These are phyloP conservation scores for Neltuma alba DNA, from an alignment of 306 rosid species.

Conservation along the genomic window DNA sequence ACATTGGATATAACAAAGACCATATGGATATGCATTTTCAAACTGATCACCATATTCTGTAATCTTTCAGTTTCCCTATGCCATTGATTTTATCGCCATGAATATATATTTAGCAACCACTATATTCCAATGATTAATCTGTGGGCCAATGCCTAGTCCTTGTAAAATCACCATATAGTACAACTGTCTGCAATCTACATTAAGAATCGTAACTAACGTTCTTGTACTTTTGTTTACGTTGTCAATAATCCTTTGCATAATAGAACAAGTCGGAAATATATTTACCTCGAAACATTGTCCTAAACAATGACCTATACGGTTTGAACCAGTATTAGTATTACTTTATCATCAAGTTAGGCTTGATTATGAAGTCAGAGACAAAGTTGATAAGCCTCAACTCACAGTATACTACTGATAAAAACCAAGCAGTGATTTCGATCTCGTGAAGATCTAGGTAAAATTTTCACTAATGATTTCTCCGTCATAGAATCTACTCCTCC, in stretches of 20 bases:
- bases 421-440: slow-evolving; percentile 14
- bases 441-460: slow-evolving; percentile 27
- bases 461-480: slow-evolving; percentile 30
- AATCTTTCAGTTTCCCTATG: background rate
- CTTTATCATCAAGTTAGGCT: background rate
- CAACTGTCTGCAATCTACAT: background rate
- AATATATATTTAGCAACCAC: slow-evolving; percentile 14
- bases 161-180: background rate
- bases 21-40: background rate
- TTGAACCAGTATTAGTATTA: no score
- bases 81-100: slow-evolving; percentile 33
- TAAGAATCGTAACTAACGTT: slow-evolving; percentile 31
- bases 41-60: background rate
- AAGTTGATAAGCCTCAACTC: background rate
- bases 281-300: background rate
- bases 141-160: background rate
- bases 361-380: background rate
- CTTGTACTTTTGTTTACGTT: background rate
- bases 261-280: background rate
- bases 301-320: background rate
- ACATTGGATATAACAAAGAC: background rate
- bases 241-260: background rate
- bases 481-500: slow-evolving; percentile 24
- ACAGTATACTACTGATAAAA: slow-evolving; percentile 15
- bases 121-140: background rate